Percentiles rank a stretch among this genome's conserved stretches.
These are phyloP conservation scores for Cairneyella variabilis DNA, from an alignment of 495 filamentous ascomycete genomes.

Conservation along the genomic window DNA sequence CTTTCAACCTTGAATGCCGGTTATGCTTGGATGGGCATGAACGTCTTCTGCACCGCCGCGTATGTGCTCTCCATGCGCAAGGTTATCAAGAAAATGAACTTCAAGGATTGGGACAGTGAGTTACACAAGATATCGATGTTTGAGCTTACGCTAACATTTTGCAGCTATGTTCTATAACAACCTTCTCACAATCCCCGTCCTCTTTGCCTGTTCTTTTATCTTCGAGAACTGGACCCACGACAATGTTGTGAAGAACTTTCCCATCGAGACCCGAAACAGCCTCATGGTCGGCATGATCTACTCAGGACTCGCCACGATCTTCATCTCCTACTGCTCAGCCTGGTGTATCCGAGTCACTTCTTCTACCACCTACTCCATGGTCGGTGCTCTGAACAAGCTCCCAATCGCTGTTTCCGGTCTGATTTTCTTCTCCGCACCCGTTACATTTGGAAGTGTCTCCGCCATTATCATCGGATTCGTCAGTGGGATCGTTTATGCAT, in stretches of 20 bases:
- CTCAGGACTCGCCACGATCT: slow-evolving; percentile 88
- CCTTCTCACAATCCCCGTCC: slow-evolving; percentile 90
- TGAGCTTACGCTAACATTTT: slow-evolving; percentile 36
- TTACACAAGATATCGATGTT: slow-evolving; percentile 18
- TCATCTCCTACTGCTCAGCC: slow-evolving; percentile 97
- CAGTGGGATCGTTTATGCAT: slow-evolving; percentile 87
- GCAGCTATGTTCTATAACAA: slow-evolving; percentile 99
- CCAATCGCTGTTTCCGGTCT: slow-evolving; percentile 88
- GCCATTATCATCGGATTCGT: slow-evolving; percentile 88
- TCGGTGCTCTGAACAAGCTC: slow-evolving; percentile 95
- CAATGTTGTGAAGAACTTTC: slow-evolving; percentile 89
- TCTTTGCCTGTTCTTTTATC: slow-evolving; percentile 76
- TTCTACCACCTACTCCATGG: slow-evolving; percentile 97
- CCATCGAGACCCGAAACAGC: slow-evolving; percentile 64
- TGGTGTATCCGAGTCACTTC: slow-evolving; percentile 98
- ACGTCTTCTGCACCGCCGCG: slow-evolving; percentile 91
- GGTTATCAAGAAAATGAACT: slow-evolving; percentile 98
- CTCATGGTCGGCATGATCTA: slow-evolving; percentile 87
- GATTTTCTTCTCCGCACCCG: slow-evolving; percentile 90
- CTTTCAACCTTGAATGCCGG: slow-evolving; percentile 91
- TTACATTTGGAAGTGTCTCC: slow-evolving; percentile 87
- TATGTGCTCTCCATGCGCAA: slow-evolving; percentile 95
- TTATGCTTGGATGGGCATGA: slow-evolving; percentile 97
- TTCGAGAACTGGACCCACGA: slow-evolving; percentile 87
- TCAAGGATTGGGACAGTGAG: slow-evolving; percentile 99